phyloP scores from a whole-genome alignment of 495 filamentous ascomycete species.

The Talaromyces stipitatus region DNA sequence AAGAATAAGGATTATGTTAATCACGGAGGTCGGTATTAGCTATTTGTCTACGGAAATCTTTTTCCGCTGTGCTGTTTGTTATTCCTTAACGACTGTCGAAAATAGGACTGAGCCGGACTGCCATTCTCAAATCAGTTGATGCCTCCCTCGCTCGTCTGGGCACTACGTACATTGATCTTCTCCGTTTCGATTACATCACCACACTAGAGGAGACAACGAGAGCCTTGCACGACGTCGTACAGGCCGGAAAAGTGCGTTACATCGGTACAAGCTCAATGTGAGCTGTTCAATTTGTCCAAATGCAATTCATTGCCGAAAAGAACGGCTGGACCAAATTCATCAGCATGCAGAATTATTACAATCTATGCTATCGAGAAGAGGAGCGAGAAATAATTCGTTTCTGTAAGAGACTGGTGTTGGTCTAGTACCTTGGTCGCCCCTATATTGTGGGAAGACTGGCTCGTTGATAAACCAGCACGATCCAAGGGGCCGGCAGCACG shows the following conservation, averaged over 20 bases:
- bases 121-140: constrained; percentile 57
- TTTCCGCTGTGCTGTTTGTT: too few relatives aligned
- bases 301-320: constrained; percentile 30
- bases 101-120: constrained; percentile 42
- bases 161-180: constrained; percentile 56
- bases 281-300: constrained; percentile 10
- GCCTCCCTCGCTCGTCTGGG: constrained; percentile 48
- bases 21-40: constrained; percentile 17
- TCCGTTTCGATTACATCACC: constrained; percentile 47
- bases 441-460: background rate
- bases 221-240: constrained; percentile 61
- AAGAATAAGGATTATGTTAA: constrained; percentile 27
- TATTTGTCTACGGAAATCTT: too few relatives aligned
- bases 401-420: constrained; percentile 4
- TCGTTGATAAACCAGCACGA: background rate
- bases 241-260: constrained; percentile 58
- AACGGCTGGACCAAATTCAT: constrained; percentile 61
- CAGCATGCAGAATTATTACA: constrained; percentile 63
- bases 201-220: constrained; percentile 66
- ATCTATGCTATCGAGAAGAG: constrained; percentile 59
- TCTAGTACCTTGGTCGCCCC: constrained; percentile 1
- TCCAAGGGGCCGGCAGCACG: background rate
- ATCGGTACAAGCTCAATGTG: constrained; percentile 48
- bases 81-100: too few relatives aligned
- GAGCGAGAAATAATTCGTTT: constrained; percentile 58